Base-by-base conservation (phyloP, 2,329 filamentous ascomycete species). In the Salinomyces thailandicus region DNA sequence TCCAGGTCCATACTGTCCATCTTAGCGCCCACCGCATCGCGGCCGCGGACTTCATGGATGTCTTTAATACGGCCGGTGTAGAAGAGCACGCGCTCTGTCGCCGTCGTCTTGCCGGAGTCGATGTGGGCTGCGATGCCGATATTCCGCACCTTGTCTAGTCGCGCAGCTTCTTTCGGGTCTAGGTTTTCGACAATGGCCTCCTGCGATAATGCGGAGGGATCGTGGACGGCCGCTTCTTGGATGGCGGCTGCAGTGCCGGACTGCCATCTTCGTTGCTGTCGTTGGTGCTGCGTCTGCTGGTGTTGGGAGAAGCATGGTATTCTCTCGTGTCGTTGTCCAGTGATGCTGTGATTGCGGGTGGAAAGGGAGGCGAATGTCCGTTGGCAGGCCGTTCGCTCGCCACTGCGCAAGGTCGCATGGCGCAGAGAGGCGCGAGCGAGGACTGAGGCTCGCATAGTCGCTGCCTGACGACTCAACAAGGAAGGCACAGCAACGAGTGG, bases 1-100 rank as follows among this genome's bases (percentile, higher is more conserved):
- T 98, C 91, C 50, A 98, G 71, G 52, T 98, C 91, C 91, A 98
- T 98, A 17, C 87, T 95, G 69, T 98, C 91, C 91, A 98, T 98
- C 70, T 98, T 98, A 43, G 91, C 91, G 47, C 91, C 91, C 27
- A 95, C 86, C 22, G 83, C 77, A 72, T 98, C 91, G 58, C 89
- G 87, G 41, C 86, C 86, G 55, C 91, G 77, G 29, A 98, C 91
- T 66, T 98, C 91, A 68, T 98, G 91, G 54, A 98, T 96, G 19
- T 85, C 75, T 60, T 93, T 93, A 66, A 95, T 95, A 58, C 91
- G 81, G 48, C 91, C 91, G 37, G 91, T 96, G 64, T 98, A 98
- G 73, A 87, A 98, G 39, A 98, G 80, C 30, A 98, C 86, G 61
- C 91, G 83, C 67, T 98, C 91, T 38, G 87, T 96, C 44, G 79